These are phyloP conservation scores for Aspergillus persii DNA, from an alignment of 2,329 filamentous ascomycete species.

Conservation along the genomic window DNA sequence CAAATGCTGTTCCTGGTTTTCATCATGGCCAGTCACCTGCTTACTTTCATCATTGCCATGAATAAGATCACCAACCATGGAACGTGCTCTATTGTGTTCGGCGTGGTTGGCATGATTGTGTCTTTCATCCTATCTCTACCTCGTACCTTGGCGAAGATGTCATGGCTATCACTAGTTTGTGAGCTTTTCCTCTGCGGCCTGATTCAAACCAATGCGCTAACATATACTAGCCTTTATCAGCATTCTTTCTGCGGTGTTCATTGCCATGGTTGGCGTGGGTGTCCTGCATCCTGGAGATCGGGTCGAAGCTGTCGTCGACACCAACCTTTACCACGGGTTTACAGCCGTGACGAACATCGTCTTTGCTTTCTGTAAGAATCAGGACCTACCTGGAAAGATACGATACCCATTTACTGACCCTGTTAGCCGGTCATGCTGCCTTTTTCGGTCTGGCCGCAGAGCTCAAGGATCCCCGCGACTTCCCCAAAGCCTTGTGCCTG, in stretches of 20 bases:
- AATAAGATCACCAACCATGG: slow-evolving; percentile 62
- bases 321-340: slow-evolving; percentile 56
- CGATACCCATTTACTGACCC: slow-evolving; percentile 34
- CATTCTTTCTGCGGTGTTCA: slow-evolving; percentile 61
- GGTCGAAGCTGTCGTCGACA: slow-evolving; percentile 38
- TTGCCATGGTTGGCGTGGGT: slow-evolving; percentile 66
- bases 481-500: slow-evolving; percentile 61
- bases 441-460: slow-evolving; percentile 68
- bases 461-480: slow-evolving; percentile 60
- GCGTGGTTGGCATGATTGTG: slow-evolving; percentile 57
- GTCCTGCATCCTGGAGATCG: slow-evolving; percentile 44
- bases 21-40: slow-evolving; percentile 68
- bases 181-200: slow-evolving; percentile 1
- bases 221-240: slow-evolving; percentile 55
- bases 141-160: slow-evolving; percentile 61
- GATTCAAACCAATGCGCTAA: background rate
- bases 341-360: slow-evolving; percentile 66
- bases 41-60: slow-evolving; percentile 69
- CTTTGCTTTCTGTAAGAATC: slow-evolving; percentile 60
- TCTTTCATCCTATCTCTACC: slow-evolving; percentile 61
- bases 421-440: slow-evolving; percentile 59
- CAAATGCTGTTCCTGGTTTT: slow-evolving; percentile 66
- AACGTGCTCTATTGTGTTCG: slow-evolving; percentile 64
- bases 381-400: slow-evolving; percentile 43
- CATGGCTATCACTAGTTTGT: slow-evolving; percentile 60